A percentile compares a stretch with the other conserved stretches of the same genome.
Evolutionary conservation across 192 early-diverging fungal species (phyloP).

Genomic region (Kappamyces sp.): DNA sequence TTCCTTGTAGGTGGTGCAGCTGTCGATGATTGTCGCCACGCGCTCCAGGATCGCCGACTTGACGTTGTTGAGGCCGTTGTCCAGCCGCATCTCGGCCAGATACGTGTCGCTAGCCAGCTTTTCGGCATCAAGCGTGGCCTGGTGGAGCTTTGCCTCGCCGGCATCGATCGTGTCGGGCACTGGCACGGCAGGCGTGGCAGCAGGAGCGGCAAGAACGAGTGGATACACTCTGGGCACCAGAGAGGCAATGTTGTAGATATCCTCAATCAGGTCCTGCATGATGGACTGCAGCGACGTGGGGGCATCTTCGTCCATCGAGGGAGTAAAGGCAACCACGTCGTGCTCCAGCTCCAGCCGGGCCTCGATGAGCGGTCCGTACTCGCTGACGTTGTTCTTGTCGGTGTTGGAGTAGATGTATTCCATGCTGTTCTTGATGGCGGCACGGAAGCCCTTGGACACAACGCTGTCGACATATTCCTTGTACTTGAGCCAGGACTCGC

Average conservation of each 20-base stretch:
- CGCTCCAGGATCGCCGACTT: constrained; percentile 34
- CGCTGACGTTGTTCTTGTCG: constrained; percentile 37
- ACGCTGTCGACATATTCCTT: constrained; percentile 48
- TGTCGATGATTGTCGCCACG: constrained; percentile 45
- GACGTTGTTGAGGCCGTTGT: constrained; percentile 37
- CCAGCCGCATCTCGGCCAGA: constrained; percentile 49
- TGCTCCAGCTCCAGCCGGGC: constrained; percentile 55
- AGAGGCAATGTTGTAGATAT: constrained; percentile 51
- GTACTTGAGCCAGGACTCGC: constrained; percentile 46
- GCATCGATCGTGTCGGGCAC: constrained; percentile 14
- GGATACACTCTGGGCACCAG: constrained; percentile 51
- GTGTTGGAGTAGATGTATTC: constrained; percentile 58
- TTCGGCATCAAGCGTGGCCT: constrained; percentile 20
- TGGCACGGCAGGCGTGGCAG: neutral
- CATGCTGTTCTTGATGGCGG: constrained; percentile 46
- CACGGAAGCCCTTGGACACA: constrained; percentile 51
- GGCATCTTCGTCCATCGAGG: constrained; percentile 55
- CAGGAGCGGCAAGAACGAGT: constrained; percentile 12
- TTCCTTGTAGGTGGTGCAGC: constrained; percentile 45
- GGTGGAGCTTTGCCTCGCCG: constrained; percentile 29
- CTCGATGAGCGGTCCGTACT: constrained; percentile 53
- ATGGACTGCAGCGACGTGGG: constrained; percentile 36
- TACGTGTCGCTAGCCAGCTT: constrained; percentile 50
- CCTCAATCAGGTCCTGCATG: constrained; percentile 44
- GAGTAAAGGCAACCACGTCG: constrained; percentile 51